Evolutionary conservation across 2,329 filamentous ascomycete species (phyloP), one percentile per base, ranked within the genome.

Genomic region (Apiospora sp.): DNA sequence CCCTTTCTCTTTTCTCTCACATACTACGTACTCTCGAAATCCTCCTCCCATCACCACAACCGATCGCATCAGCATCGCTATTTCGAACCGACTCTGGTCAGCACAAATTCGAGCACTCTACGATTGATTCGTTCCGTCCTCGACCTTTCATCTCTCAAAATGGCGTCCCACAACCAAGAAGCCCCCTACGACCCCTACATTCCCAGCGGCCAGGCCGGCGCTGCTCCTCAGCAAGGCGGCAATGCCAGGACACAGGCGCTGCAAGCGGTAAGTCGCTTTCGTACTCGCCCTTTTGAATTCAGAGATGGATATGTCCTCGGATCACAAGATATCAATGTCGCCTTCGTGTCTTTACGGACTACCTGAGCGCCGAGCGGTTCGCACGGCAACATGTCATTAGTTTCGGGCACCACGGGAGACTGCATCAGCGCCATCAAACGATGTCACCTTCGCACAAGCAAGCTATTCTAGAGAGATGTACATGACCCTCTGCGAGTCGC

Each of bases 151-250:
- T 61, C 77, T 74, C 75, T 75, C 79, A 85, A 74, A 78, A 90
- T 90, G 88, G 84, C 88, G 22, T 43, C 58, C 77, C 54, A 61
- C 34, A 85, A 84, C 80, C 84, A 86, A 77, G 86, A 89, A 73
- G 85, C 88, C 81, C 94, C 94, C 77, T 97, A 97, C 85, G 94
- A 97, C 85, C 94, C 94, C 75, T 97, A 96, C 86, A 95, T 96
- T 83, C 94, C 94, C 81, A 90, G 89, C 24, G 91, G 91, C 84
- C 87, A 88, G 83, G 83, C 84, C 74, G 83, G 77, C 71, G 46
- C 46, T 51, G 82, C 83, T 73, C 78, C 81, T 77, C 82, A 83
- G 77, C 83, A 85, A 82, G 84, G 79, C 76, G 87, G 83, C 76
- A 89, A 84, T 82, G 83, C 83, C 74, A 84, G 89, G 82, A 87